Conservation (phyloP, 129 eudicot genomes). For the Silybum marianum region DNA sequence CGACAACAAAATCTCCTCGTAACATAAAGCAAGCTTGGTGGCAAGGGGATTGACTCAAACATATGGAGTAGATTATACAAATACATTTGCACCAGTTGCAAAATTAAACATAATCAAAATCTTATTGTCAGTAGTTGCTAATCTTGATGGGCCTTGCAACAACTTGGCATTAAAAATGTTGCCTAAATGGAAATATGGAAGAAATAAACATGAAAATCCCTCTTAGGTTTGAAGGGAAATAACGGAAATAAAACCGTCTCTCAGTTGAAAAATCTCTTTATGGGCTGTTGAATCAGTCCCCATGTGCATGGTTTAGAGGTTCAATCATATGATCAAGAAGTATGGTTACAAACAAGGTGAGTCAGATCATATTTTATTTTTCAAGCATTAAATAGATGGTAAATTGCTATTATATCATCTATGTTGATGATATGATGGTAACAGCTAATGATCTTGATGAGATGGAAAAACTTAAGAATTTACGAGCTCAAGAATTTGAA, state of each 20-base stretch:
- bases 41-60: conserved; percentile 6
- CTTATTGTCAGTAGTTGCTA: neutral
- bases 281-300: neutral
- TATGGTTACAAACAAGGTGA: neutral
- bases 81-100: conserved; percentile 2
- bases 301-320: neutral
- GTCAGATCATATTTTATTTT: neutral
- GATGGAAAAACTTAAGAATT: neutral
- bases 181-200: neutral
- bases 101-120: neutral
- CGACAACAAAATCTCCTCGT: no score
- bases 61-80: neutral
- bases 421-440: neutral
- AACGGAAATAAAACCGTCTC: neutral
- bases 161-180: neutral
- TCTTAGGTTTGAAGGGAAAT: neutral
- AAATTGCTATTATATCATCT: neutral
- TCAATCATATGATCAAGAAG: neutral
- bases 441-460: neutral
- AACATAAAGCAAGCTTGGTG: conserved; percentile 10
- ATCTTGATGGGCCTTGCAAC: neutral
- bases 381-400: neutral
- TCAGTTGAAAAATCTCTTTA: neutral
- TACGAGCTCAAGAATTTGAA: neutral
- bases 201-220: neutral